Evolutionary conservation across 352 stramenopile species (phyloP).

Genomic region (Saprolegnia parasitica): DNA sequence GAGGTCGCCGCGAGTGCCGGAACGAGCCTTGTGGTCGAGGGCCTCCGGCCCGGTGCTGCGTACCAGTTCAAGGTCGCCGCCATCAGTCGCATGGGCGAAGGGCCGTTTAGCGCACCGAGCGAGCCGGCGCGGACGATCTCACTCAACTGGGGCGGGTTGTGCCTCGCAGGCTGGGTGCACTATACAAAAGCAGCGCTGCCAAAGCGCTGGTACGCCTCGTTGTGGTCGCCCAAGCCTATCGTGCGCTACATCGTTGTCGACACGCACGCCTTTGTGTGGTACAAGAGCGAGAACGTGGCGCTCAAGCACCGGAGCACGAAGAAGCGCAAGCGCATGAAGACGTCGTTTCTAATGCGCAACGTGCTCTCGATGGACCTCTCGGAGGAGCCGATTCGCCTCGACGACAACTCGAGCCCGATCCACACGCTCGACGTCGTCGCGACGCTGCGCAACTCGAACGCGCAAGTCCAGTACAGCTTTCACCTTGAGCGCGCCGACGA

Average conservation of each 20-base stretch:
- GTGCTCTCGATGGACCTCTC: constrained; percentile 61
- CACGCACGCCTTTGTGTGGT: constrained; percentile 66
- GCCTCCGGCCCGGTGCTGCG: constrained; percentile 65
- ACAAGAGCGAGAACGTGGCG: constrained; percentile 73
- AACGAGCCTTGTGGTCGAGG: constrained; percentile 59
- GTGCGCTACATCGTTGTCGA: constrained; percentile 82
- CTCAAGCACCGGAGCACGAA: constrained; percentile 77
- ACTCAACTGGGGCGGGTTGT: constrained; percentile 69
- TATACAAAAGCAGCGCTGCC: constrained; percentile 67
- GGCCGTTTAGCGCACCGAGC: constrained; percentile 67
- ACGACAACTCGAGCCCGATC: constrained; percentile 71
- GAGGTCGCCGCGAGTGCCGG: constrained; percentile 56
- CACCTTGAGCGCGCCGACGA: constrained; percentile 65
- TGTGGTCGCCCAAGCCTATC: constrained; percentile 44
- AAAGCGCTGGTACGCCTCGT: constrained; percentile 31
- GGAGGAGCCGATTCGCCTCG: constrained; percentile 63
- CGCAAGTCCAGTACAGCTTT: constrained; percentile 62
- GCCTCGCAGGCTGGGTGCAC: constrained; percentile 84
- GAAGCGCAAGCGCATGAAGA: constrained; percentile 77
- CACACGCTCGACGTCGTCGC: constrained; percentile 72
- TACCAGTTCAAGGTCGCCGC: constrained; percentile 86
- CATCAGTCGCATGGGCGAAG: constrained; percentile 80
- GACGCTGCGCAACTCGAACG: constrained; percentile 46
- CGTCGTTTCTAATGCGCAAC: constrained; percentile 68
- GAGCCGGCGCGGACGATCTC: constrained; percentile 66